Evolutionary conservation across 176 grass and related monocot genomes (phyloP).

Genomic region (Oryza punctata): DNA sequence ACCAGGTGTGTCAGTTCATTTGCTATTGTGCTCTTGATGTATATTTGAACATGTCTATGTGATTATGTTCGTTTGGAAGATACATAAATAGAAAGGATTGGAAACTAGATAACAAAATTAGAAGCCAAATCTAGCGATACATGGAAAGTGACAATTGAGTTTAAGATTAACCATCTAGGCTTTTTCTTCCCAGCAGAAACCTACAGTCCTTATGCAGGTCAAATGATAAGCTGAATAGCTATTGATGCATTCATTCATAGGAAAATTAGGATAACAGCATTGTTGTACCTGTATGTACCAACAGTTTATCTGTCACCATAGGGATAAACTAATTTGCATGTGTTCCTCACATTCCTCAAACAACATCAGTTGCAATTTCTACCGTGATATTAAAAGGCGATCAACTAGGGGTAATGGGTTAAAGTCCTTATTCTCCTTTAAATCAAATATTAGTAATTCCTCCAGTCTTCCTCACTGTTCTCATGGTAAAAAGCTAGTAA

Average conservation of each 20-base stretch:
- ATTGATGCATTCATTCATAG: not conserved
- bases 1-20: slow-evolving; percentile 1
- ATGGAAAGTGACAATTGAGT: not conserved
- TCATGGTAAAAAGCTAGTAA: no score
- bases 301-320: no score
- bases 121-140: not conserved
- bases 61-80: not conserved
- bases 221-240: not conserved
- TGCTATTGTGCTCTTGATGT: not conserved
- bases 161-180: not conserved
- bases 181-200: not conserved
- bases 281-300: not conserved
- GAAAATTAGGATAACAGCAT: not conserved
- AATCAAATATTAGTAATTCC: no score
- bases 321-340: no score
- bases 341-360: no score
- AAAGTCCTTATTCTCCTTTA: no score
- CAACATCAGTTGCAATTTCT: no score
- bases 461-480: no score
- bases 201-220: not conserved
- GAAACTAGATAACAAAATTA: not conserved
- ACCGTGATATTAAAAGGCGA: no score
- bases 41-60: not conserved
- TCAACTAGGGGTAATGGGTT: no score
- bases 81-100: not conserved